Evolutionary conservation across 78 protist genomes (phyloP), one percentile per base, ranked within the genome.

Genomic region (Isochrysis galbana): DNA sequence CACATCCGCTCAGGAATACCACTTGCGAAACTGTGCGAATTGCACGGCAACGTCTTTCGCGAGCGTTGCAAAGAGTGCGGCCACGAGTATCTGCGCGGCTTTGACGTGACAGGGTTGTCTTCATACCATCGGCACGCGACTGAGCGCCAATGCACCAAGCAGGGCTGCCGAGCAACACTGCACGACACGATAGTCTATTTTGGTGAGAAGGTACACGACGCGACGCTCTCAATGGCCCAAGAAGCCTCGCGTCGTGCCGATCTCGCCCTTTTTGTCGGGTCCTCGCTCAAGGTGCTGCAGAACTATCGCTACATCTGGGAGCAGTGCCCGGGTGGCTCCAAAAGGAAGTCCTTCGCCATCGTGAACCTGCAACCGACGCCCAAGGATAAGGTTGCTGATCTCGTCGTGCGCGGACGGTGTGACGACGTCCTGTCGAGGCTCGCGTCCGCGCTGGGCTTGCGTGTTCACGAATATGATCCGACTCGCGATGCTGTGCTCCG

Each of bases 121-220:
- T 21, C 54, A 25, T 48, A 11, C 72, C 94, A 78, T 19, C 34
- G 92, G 32, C 95, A 94, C 67, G 0, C 17, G 38, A 94, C 94
- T 1, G 77, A 2, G 17, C 42, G 96, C 42, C 29, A 36, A 21
- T 94, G 95, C 42, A 91, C 1, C 5, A 7, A 0, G 29, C 1
- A 3, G 21, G 42, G 94, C 48, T 4, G 23, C 47, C 26, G 86
- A 42, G 93, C 34, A 34, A 17, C 0, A 5, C 51, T 94, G 44
- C 19, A 4, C 23, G 95, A 94, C 91, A 91, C 95, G 25, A 94
- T 94, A 44, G 72, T 94, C 82, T 44, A 94, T 82, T 94, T 94
- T 87, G 95, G 95, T 5, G 95, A 94, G 78, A 5, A 14, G 29
- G 36, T 91, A 34, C n/a, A 34, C 32, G 94, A 77, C 32, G 39